These are phyloP conservation scores for Ogataea corticis DNA, from an alignment of 805 yeast genomes.

Conservation along the genomic window DNA sequence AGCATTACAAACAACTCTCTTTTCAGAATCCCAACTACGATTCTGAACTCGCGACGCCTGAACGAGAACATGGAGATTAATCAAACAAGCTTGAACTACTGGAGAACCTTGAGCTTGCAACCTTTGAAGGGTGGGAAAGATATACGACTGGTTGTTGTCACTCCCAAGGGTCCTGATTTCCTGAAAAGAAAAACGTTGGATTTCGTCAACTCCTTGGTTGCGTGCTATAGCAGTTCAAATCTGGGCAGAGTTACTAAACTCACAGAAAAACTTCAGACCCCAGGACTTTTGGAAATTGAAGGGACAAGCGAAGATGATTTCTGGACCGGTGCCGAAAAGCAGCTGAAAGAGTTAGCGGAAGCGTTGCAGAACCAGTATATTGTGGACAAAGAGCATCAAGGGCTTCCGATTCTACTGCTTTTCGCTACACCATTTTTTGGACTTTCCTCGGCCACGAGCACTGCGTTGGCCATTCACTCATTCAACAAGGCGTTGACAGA, in stretches of 20 bases:
- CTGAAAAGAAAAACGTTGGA: slow-evolving; percentile 30
- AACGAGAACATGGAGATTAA: slow-evolving; percentile 46
- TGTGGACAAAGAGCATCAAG: slow-evolving; percentile 8
- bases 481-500: slow-evolving; percentile 41
- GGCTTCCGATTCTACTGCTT: slow-evolving; percentile 47
- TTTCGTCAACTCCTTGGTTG: slow-evolving; percentile 43
- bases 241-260: slow-evolving; percentile 41
- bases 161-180: slow-evolving; percentile 28
- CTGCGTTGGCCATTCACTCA: slow-evolving; percentile 46
- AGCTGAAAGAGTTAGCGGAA: slow-evolving; percentile 13
- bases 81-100: slow-evolving; percentile 49
- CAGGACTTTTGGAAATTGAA: slow-evolving; percentile 27
- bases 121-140: slow-evolving; percentile 53
- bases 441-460: slow-evolving; percentile 46
- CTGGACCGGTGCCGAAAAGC: slow-evolving; percentile 29
- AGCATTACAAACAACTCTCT: slow-evolving; percentile 23
- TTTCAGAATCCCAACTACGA: slow-evolving; percentile 39
- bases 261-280: slow-evolving; percentile 3
- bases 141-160: slow-evolving; percentile 51
- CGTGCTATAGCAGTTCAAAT: slow-evolving; percentile 47
- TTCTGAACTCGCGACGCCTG: slow-evolving; percentile 36
- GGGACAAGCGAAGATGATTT: slow-evolving; percentile 21
- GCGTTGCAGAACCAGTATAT: slow-evolving; percentile 15
- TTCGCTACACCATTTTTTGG: slow-evolving; percentile 47
- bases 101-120: slow-evolving; percentile 58